A percentile compares a stretch with the other conserved stretches of the same genome.
phyloP scores from a whole-genome alignment of 495 filamentous ascomycete genomes.

The Neurospora terricola region DNA sequence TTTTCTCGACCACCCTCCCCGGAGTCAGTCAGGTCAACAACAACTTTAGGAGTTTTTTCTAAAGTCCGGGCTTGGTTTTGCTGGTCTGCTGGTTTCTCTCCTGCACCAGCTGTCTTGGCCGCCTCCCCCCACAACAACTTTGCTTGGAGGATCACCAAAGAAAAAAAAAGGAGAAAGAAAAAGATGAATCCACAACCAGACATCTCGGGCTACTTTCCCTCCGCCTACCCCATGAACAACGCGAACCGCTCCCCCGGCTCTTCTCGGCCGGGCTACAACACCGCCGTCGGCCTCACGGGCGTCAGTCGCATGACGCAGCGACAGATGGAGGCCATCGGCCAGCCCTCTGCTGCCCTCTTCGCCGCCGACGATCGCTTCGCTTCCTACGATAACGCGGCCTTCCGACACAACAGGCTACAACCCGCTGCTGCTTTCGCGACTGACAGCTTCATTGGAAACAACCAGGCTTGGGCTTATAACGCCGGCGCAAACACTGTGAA shows the following conservation, averaged over 20 bases:
- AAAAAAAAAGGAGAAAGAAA: neutral
- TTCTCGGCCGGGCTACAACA: conserved; percentile 38
- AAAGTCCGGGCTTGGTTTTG: neutral
- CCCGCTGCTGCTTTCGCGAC: conserved; percentile 28
- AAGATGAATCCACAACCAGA: conserved; percentile 26
- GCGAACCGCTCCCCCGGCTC: conserved; percentile 34
- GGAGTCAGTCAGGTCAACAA: neutral
- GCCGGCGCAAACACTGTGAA: conserved; percentile 35
- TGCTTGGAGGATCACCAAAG: neutral
- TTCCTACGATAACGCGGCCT: conserved; percentile 44
- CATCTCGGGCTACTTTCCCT: conserved; percentile 13
- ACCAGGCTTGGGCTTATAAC: conserved; percentile 43
- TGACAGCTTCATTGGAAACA: conserved; percentile 34
- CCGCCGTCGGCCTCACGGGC: conserved; percentile 53
- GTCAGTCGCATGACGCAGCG: conserved; percentile 55
- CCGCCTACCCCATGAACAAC: conserved; percentile 18
- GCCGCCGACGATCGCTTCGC: conserved; percentile 39
- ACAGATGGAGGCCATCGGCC: conserved; percentile 29
- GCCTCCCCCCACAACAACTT: neutral
- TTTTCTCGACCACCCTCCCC: neutral
- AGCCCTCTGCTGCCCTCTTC: conserved; percentile 27
- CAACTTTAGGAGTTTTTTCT: neutral
- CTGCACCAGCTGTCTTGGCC: conserved; percentile 14
- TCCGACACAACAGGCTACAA: conserved; percentile 53
- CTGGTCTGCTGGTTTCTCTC: conserved; percentile 10